Percentiles rank a stretch among this genome's conserved stretches.
Evolutionary conservation across 192 early-diverging fungal genomes (phyloP).

Genomic region (Chytriomyces sp.): DNA sequence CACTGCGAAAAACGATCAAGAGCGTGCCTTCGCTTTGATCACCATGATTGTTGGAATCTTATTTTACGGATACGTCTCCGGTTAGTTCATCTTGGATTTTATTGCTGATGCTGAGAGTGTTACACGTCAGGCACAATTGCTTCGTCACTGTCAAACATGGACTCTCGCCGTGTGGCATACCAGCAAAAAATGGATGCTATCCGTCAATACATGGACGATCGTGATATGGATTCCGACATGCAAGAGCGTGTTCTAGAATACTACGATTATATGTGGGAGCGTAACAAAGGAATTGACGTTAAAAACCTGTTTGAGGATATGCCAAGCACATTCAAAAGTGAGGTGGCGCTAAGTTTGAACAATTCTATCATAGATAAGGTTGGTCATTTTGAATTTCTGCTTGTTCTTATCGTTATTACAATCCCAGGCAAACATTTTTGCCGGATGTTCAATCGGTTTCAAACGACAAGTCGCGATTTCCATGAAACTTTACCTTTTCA

Average conservation of each 20-base stretch:
- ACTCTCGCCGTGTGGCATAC: conserved; percentile 53
- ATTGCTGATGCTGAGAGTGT: neutral
- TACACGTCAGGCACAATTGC: conserved; percentile 42
- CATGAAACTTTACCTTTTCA: conserved; percentile 56
- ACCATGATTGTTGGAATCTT: conserved; percentile 46
- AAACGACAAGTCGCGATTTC: conserved; percentile 49
- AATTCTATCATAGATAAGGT: conserved; percentile 57
- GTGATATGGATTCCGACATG: conserved; percentile 56
- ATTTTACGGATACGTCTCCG: conserved; percentile 58
- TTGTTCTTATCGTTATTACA: neutral
- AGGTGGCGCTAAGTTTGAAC: conserved; percentile 58
- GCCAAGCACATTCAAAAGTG: conserved; percentile 54
- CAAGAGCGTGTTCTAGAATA: conserved; percentile 53
- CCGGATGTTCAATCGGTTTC: conserved; percentile 50
- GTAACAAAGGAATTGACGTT: conserved; percentile 58
- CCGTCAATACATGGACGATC: conserved; percentile 55
- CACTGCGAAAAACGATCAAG: conserved; percentile 45
- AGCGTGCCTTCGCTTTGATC: conserved; percentile 49
- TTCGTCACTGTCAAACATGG: conserved; percentile 59
- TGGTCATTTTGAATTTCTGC: neutral
- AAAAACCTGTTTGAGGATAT: conserved; percentile 53
- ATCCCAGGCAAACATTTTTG: conserved; percentile 45
- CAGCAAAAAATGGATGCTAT: conserved; percentile 56
- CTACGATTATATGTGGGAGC: conserved; percentile 60
- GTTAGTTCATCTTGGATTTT: conserved; percentile 6